Percentiles rank a stretch among this genome's conserved stretches.
phyloP scores from a whole-genome alignment of 495 filamentous ascomycete species.

The Parachaetomium inaequale region DNA sequence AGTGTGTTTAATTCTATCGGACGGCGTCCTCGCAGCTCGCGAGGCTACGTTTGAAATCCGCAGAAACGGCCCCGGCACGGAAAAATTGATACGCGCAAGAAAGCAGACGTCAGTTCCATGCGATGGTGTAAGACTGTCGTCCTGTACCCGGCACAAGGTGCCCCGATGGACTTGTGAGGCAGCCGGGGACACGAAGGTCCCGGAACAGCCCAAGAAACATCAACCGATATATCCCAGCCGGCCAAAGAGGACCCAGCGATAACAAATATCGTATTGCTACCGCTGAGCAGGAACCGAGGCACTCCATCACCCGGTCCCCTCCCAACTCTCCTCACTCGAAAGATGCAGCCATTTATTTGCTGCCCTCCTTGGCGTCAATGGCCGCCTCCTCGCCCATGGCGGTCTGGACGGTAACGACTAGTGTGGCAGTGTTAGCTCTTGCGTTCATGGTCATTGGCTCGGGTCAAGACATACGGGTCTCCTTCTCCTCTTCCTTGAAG shows the following conservation, averaged over 20 bases:
- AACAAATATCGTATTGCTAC: conserved; percentile 17
- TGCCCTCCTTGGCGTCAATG: conserved; percentile 89
- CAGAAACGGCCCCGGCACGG: conserved; percentile 20
- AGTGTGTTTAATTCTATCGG: conserved; percentile 33
- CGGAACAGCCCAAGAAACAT: conserved; percentile 30
- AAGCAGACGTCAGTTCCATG: conserved; percentile 34
- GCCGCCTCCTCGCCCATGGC: conserved; percentile 94
- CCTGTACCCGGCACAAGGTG: conserved; percentile 23
- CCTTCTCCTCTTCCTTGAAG: conserved; percentile 61
- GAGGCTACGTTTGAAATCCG: conserved; percentile 31
- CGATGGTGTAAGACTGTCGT: conserved; percentile 20
- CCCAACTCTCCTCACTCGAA: conserved; percentile 8
- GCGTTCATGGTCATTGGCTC: not conserved
- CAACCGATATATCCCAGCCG: conserved; percentile 24
- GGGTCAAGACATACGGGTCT: conserved; percentile 68
- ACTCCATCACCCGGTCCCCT: conserved; percentile 12
- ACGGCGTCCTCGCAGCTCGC: conserved; percentile 27
- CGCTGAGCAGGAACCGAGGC: conserved; percentile 17
- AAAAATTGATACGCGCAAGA: conserved; percentile 23
- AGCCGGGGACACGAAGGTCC: conserved; percentile 19
- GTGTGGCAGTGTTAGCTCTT: conserved; percentile 23
- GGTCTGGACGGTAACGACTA: conserved; percentile 85
- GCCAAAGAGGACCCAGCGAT: conserved; percentile 16
- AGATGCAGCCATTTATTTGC: conserved; percentile 24
- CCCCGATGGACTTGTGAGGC: conserved; percentile 22